Evolutionary conservation across 495 filamentous ascomycete species (phyloP).

Genomic region (Sordaria brevicollis): DNA sequence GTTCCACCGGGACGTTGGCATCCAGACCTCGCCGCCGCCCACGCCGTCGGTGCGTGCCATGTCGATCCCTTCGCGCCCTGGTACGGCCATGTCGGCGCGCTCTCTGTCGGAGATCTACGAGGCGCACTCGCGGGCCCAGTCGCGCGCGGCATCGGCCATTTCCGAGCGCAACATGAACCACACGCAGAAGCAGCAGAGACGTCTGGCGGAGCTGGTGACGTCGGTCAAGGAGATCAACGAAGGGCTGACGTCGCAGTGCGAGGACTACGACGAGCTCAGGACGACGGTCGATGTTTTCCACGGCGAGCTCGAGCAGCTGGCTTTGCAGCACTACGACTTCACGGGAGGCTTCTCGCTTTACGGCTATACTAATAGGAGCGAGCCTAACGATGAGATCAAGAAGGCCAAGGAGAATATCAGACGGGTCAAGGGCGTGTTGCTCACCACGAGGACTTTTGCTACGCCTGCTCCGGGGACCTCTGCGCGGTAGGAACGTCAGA

Average conservation of each 20-base stretch:
- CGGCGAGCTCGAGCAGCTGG: slow-evolving; percentile 35
- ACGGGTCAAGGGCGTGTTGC: slow-evolving; percentile 82
- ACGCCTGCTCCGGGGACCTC: slow-evolving; percentile 1
- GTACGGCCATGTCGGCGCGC: slow-evolving; percentile 13
- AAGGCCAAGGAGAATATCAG: slow-evolving; percentile 76
- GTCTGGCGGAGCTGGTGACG: slow-evolving; percentile 25
- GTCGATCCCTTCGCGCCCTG: not conserved
- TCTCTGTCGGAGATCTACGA: slow-evolving; percentile 5
- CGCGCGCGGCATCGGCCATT: slow-evolving; percentile 31
- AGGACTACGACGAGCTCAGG: slow-evolving; percentile 29
- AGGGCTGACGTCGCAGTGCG: slow-evolving; percentile 27
- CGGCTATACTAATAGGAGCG: slow-evolving; percentile 33
- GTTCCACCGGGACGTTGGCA: slow-evolving; percentile 82
- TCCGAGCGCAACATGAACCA: slow-evolving; percentile 2
- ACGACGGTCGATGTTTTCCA: slow-evolving; percentile 35
- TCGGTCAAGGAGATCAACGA: slow-evolving; percentile 45
- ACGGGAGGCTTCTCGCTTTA: slow-evolving; percentile 28
- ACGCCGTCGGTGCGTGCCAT: slow-evolving; percentile 10
- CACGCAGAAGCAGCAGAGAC: slow-evolving; percentile 14
- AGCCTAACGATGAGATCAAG: slow-evolving; percentile 64
- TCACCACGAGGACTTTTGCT: slow-evolving; percentile 65
- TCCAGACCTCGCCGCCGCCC: slow-evolving; percentile 62
- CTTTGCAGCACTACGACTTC: slow-evolving; percentile 14
- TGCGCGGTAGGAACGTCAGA: not conserved
- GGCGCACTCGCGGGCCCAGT: slow-evolving; percentile 26